A percentile compares a stretch with the other conserved stretches of the same genome.
These are phyloP conservation scores for Evansstolkia leycettana DNA, from an alignment of 495 filamentous ascomycete genomes.

Conservation along the genomic window DNA sequence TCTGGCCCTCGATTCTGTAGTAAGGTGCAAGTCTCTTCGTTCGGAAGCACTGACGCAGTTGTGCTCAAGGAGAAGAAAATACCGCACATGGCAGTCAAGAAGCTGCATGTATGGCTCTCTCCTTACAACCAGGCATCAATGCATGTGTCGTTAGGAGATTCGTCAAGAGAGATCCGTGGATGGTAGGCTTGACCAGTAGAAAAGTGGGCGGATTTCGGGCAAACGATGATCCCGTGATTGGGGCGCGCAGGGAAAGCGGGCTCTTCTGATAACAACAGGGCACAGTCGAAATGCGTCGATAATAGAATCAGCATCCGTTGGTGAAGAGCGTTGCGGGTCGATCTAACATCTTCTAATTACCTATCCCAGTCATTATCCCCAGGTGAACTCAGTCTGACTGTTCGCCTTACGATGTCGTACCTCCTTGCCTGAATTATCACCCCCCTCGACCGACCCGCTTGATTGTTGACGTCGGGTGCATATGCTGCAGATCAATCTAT, in stretches of 20 bases:
- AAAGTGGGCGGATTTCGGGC: conserved; percentile 8
- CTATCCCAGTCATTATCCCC: too few relatives aligned
- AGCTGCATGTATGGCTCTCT: not conserved
- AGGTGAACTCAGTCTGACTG: too few relatives aligned
- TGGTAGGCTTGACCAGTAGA: not conserved
- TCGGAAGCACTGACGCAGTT: conserved; percentile 17
- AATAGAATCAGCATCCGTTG: too few relatives aligned
- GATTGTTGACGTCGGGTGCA: too few relatives aligned
- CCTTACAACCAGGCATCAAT: not conserved
- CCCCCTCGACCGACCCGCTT: not conserved
- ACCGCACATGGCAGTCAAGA: conserved; percentile 43
- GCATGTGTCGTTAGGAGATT: too few relatives aligned
- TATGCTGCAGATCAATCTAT: too few relatives aligned
- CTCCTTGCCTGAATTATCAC: not conserved
- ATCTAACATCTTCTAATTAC: too few relatives aligned
- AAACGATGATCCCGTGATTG: conserved; percentile 12
- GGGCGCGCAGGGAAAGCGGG: too few relatives aligned
- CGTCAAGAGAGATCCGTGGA: not conserved
- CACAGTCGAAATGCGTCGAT: too few relatives aligned
- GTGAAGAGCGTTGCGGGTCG: too few relatives aligned
- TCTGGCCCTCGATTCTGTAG: conserved; percentile 47
- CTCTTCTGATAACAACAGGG: too few relatives aligned
- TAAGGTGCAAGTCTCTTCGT: conserved; percentile 25
- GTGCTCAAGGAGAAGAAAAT: conserved; percentile 47
- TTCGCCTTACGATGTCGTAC: too few relatives aligned